Evolutionary conservation across 2,329 filamentous ascomycete genomes (phyloP).

Genomic region (Aureobasidium melanogenum): DNA sequence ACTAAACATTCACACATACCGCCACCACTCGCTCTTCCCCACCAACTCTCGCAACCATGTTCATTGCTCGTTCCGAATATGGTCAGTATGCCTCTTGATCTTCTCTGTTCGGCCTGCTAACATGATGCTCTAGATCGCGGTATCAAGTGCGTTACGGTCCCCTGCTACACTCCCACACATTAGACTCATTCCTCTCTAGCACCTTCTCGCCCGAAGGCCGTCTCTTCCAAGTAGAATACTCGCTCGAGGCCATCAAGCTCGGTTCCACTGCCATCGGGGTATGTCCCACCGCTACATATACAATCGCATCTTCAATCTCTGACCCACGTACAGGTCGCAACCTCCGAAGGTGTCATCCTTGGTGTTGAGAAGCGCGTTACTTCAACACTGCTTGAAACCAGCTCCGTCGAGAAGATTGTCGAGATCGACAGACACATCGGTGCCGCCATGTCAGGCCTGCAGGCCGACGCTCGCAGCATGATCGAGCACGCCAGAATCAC

Average conservation of each 20-base stretch:
- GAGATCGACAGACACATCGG: constrained; percentile 98
- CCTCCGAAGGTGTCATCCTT: constrained; percentile 87
- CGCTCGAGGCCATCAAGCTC: constrained; percentile 98
- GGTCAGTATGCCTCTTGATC: constrained; percentile 51
- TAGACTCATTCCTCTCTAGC: constrained; percentile 40
- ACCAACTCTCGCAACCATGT: constrained; percentile 62
- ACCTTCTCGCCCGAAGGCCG: constrained; percentile 99
- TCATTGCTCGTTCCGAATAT: constrained; percentile 99
- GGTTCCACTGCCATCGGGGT: constrained; percentile 95
- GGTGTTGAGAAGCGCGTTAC: constrained; percentile 99
- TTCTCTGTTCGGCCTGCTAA: constrained; percentile 14
- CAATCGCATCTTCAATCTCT: background rate
- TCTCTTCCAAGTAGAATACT: constrained; percentile 99
- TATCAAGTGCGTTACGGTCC: constrained; percentile 65
- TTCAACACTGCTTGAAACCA: constrained; percentile 92
- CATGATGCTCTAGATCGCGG: constrained; percentile 63
- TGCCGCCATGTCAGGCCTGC: constrained; percentile 95
- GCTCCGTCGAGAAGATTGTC: constrained; percentile 98
- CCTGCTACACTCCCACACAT: constrained; percentile 41
- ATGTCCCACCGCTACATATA: constrained; percentile 24
- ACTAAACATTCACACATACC: background rate
- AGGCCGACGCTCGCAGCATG: constrained; percentile 96
- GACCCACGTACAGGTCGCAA: constrained; percentile 55
- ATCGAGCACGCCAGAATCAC: constrained; percentile 97
- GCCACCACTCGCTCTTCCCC: constrained; percentile 5